A percentile compares a stretch with the other conserved stretches of the same genome.
phyloP scores from a whole-genome alignment of 768 basidiomycete species.

The Mycena olivaceomarginata region DNA sequence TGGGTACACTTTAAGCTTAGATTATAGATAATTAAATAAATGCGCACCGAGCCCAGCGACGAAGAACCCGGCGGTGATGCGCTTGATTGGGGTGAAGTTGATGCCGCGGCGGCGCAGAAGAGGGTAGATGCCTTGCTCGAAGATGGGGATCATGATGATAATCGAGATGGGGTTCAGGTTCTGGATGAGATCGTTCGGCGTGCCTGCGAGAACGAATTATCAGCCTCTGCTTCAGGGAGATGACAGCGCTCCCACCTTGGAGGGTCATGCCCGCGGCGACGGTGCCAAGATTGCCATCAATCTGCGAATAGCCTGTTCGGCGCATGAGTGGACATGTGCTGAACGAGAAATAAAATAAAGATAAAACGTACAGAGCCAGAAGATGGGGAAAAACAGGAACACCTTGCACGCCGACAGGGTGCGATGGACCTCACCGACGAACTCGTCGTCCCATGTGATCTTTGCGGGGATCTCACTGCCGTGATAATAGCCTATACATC shows the following conservation, averaged over 20 bases:
- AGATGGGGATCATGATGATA: slow-evolving; percentile 70
- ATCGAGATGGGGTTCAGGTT: slow-evolving; percentile 71
- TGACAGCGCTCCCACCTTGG: slow-evolving; percentile 49
- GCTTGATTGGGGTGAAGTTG: slow-evolving; percentile 72
- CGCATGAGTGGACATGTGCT: background rate
- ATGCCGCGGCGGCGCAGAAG: slow-evolving; percentile 63
- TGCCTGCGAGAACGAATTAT: slow-evolving; percentile 31
- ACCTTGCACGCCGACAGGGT: slow-evolving; percentile 70
- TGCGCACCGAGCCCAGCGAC: slow-evolving; percentile 63
- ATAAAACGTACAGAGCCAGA: slow-evolving; percentile 61
- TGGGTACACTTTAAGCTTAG: background rate
- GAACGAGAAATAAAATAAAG: slow-evolving; percentile 54
- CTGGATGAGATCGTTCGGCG: slow-evolving; percentile 70
- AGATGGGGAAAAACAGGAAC: slow-evolving; percentile 73
- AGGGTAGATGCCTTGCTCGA: slow-evolving; percentile 70
- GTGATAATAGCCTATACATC: slow-evolving; percentile 57
- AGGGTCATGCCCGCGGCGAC: slow-evolving; percentile 69
- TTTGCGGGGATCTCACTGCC: slow-evolving; percentile 56
- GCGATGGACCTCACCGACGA: slow-evolving; percentile 68
- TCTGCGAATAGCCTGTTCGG: slow-evolving; percentile 67
- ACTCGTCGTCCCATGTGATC: slow-evolving; percentile 75
- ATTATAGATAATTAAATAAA: background rate
- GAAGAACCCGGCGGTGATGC: slow-evolving; percentile 71
- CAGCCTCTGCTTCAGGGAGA: no score
- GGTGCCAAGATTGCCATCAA: slow-evolving; percentile 69